Evolutionary conservation across 257 asterid genomes (phyloP).

Genomic region (Nicotiana attenuata): DNA sequence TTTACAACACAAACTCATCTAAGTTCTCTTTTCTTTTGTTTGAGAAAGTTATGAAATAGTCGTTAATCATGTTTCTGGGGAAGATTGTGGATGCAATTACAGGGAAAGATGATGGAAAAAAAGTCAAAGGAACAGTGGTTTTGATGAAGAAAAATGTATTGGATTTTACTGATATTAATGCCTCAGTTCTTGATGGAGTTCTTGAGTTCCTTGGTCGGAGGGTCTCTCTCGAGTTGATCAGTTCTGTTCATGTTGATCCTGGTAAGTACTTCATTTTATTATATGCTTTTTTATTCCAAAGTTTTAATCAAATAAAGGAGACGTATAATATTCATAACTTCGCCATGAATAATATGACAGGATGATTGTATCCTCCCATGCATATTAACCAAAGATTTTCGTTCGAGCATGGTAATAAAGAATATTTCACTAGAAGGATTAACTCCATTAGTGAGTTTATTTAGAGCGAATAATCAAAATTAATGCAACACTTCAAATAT

Average conservation of each 20-base stretch:
- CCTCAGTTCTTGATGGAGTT: slow-evolving; percentile 39
- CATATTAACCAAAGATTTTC: no score
- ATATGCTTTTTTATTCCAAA: no score
- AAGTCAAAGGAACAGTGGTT: slow-evolving; percentile 52
- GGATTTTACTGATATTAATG: slow-evolving; percentile 32
- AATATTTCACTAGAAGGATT: not conserved
- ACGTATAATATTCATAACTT: no score
- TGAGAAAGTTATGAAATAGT: not conserved
- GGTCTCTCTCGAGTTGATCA: slow-evolving; percentile 56
- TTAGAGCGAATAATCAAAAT: not conserved
- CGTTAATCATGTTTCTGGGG: not conserved
- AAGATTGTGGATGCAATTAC: slow-evolving; percentile 14
- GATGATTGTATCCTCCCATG: no score
- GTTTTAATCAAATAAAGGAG: no score
- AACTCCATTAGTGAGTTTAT: not conserved
- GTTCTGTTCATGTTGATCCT: slow-evolving; percentile 16
- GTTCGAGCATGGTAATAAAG: no score
- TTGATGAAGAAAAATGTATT: slow-evolving; percentile 56
- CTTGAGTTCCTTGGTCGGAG: slow-evolving; percentile 50
- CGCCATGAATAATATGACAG: no score
- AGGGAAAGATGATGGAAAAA: slow-evolving; percentile 9
- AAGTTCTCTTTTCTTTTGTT: not conserved
- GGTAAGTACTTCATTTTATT: slow-evolving; percentile 7
- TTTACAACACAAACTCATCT: not conserved
- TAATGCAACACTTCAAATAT: not conserved